A percentile compares a stretch with the other conserved stretches of the same genome.
These are phyloP conservation scores for Breynia disticha DNA, from an alignment of 441 rosid genomes.

Conservation along the genomic window DNA sequence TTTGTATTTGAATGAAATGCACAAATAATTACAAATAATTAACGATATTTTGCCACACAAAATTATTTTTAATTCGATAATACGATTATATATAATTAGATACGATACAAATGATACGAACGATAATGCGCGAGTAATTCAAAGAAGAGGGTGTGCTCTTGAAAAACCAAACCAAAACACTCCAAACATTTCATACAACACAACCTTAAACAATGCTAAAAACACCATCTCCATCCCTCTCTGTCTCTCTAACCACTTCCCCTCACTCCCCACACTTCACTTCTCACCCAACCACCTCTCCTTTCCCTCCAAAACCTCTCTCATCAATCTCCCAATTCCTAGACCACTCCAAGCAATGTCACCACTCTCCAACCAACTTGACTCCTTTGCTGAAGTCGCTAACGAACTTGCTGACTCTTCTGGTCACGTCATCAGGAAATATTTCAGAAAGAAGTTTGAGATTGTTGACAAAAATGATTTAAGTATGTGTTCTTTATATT, in stretches of 20 bases:
- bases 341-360: not conserved
- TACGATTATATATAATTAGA: no score
- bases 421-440: conserved; percentile 68
- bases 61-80: no score
- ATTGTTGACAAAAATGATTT: conserved; percentile 71
- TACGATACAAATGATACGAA: no score
- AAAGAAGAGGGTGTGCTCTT: no score
- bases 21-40: no score
- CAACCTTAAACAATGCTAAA: no score
- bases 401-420: conserved; percentile 72
- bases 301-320: not conserved
- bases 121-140: no score
- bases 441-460: conserved; percentile 74
- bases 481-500: conserved; percentile 34
- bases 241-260: not conserved
- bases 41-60: no score
- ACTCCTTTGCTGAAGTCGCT: conserved; percentile 45
- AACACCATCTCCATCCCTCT: not conserved
- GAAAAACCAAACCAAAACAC: no score
- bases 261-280: not conserved
- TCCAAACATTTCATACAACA: no score
- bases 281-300: not conserved
- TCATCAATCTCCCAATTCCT: not conserved
- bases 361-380: conserved; percentile 20
- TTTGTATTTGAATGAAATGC: no score